Evolutionary conservation across 73 alveolate species (phyloP).

Genomic region (Durusdinium trenchii): DNA sequence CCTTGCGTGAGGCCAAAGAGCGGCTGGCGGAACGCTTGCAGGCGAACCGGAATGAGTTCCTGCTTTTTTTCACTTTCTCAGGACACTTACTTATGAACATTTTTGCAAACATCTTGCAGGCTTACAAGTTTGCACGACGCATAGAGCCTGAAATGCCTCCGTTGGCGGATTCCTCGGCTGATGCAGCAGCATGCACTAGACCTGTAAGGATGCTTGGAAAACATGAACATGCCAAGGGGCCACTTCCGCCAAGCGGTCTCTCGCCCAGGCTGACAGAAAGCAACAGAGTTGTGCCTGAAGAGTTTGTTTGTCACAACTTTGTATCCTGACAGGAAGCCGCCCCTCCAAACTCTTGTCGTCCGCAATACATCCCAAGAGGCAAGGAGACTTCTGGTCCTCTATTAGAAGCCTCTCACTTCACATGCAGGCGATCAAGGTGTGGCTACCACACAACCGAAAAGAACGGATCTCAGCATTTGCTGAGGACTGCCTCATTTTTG

Average conservation of each 20-base stretch:
- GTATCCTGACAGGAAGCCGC: conserved; percentile 23
- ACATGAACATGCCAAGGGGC: neutral
- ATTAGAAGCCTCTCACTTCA: neutral
- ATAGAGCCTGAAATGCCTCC: conserved; percentile 93
- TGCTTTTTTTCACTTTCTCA: too few species aligned
- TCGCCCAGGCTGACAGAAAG: neutral
- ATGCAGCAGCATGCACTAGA: neutral
- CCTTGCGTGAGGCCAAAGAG: conserved; percentile 81
- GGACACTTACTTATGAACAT: neutral
- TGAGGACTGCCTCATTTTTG: conserved; percentile 20
- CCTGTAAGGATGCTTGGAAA: neutral
- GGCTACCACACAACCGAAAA: conserved; percentile 86
- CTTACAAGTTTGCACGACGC: conserved; percentile 63
- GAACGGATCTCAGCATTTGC: conserved; percentile 64
- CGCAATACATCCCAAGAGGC: conserved; percentile 94
- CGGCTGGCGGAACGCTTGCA: conserved; percentile 87
- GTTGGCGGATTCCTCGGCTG: conserved; percentile 3
- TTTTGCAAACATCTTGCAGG: neutral
- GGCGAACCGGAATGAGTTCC: neutral
- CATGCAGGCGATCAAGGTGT: conserved; percentile 68
- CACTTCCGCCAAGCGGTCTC: neutral
- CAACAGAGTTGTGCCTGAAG: neutral
- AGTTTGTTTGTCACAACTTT: neutral
- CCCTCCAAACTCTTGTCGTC: conserved; percentile 79
- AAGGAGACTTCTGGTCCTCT: neutral